Percentiles rank a stretch among this genome's conserved stretches.
Evolutionary conservation across 2,329 filamentous ascomycete genomes (phyloP).

Genomic region (Fusarium miscanthi): DNA sequence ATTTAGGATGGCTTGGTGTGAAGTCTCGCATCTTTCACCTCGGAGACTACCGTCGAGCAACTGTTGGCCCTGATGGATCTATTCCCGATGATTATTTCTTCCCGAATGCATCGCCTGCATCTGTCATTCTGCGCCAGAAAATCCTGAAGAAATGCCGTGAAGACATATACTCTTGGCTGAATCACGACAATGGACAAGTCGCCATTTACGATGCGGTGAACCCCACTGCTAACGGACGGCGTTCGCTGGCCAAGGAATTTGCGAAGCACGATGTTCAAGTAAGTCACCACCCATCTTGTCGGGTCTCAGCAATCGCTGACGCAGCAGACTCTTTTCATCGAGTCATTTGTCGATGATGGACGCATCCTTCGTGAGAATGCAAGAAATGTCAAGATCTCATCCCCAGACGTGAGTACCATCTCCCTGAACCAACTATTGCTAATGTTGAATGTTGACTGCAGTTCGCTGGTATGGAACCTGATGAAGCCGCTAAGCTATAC

Average conservation of each 20-base stretch:
- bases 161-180: conserved; percentile 95
- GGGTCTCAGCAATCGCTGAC: not conserved
- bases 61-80: conserved; percentile 82
- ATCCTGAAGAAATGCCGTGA: conserved; percentile 97
- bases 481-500: conserved; percentile 93
- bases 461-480: conserved; percentile 91
- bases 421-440: not conserved
- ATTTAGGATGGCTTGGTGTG: conserved; percentile 95
- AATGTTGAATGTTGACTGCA: conserved; percentile 48
- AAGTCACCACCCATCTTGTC: conserved; percentile 28
- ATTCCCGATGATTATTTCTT: conserved; percentile 99
- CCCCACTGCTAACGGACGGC: conserved; percentile 82
- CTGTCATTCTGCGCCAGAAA: conserved; percentile 94
- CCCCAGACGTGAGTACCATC: conserved; percentile 78
- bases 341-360: conserved; percentile 94
- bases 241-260: conserved; percentile 92
- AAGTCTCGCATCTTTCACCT: conserved; percentile 98
- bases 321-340: conserved; percentile 88
- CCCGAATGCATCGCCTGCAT: conserved; percentile 90
- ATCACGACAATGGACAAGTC: conserved; percentile 97
- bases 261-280: conserved; percentile 96
- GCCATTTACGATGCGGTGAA: conserved; percentile 99
- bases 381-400: conserved; percentile 96
- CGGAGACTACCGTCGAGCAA: conserved; percentile 94
- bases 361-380: conserved; percentile 96